A percentile compares a stretch with the other conserved stretches of the same genome.
These are phyloP conservation scores for Zea luxurians DNA, from an alignment of 176 grass and related monocot genomes.

Conservation along the genomic window DNA sequence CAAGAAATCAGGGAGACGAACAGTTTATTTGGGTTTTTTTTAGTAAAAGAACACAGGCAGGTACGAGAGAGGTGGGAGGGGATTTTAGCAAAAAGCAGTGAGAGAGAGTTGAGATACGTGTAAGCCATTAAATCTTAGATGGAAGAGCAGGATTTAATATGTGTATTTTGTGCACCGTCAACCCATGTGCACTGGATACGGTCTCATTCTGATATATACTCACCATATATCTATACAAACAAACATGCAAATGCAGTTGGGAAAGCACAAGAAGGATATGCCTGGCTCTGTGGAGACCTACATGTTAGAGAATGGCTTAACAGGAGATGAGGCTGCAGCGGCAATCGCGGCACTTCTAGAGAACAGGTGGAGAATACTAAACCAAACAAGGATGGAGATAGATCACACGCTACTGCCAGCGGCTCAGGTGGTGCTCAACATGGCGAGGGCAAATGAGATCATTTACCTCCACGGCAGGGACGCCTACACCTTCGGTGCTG, in stretches of 20 bases:
- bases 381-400: not conserved
- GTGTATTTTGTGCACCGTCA: too few species aligned
- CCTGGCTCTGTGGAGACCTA: not conserved
- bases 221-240: too few species aligned
- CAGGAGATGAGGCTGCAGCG: not conserved
- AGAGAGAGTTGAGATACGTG: too few species aligned
- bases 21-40: too few species aligned
- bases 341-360: not conserved
- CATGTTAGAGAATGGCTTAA: not conserved
- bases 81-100: too few species aligned
- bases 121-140: too few species aligned
- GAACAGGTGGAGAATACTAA: not conserved
- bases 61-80: too few species aligned
- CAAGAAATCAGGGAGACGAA: too few species aligned
- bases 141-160: too few species aligned
- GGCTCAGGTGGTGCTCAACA: not conserved
- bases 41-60: too few species aligned
- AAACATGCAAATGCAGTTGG: not conserved
- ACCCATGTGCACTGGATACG: too few species aligned
- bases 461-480: conserved; percentile 6
- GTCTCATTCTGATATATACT: too few species aligned
- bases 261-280: conserved; percentile 5
- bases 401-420: not conserved
- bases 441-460: not conserved
- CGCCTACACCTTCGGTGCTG: not conserved